Evolutionary conservation across 768 basidiomycete species (phyloP), one percentile per base, ranked within the genome.

Genomic region (Podaxis sp.): DNA sequence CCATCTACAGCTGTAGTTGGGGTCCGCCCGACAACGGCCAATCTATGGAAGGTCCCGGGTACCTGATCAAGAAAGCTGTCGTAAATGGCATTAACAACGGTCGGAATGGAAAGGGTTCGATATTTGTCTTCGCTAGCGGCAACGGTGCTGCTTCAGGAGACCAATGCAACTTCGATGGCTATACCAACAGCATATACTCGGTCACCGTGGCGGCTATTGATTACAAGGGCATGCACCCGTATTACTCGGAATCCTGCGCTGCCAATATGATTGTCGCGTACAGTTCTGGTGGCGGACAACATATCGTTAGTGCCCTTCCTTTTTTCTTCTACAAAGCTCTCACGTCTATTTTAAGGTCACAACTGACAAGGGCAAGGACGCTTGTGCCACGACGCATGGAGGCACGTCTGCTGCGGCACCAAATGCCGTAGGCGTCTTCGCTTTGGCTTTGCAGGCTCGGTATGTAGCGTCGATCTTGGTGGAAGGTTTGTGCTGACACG

Each of bases 111-210:
- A 94, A 92, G 70, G 97, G 97, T 0, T 94, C 91, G 36, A 81
- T 99, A 64, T 98, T 91, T 66, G 97, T 99, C 27, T 99, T 98
- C 70, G 97, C 97, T 3, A 95, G 93, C 58, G 97, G 97, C 0
- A 99, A 99, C 71, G 97, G 97, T 7, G 97, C 94, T 33, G 83
- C 83, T 7, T 82, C 83, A 59, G 93, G 91, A 17, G 97, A 99
- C 71, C 96, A 98, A 73, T 99, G 97, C 80, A 99, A 99, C 73
- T 98, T 99, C 70, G 96, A 98, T 67, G 97, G 97, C 6, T 99
- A 99, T 73, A 99, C 97, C 12, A 99, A 99, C 72, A 93, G 91
- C 69, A 96, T 98, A 63, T 98, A 93, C 75, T 93, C 92, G 6
- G 87, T 99, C 47, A 99, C 97, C 0, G 94, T 99, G 29, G 89